Evolutionary conservation across 495 filamentous ascomycete species (phyloP), one percentile per base, ranked within the genome.

Genomic region (Neurospora sp.): DNA sequence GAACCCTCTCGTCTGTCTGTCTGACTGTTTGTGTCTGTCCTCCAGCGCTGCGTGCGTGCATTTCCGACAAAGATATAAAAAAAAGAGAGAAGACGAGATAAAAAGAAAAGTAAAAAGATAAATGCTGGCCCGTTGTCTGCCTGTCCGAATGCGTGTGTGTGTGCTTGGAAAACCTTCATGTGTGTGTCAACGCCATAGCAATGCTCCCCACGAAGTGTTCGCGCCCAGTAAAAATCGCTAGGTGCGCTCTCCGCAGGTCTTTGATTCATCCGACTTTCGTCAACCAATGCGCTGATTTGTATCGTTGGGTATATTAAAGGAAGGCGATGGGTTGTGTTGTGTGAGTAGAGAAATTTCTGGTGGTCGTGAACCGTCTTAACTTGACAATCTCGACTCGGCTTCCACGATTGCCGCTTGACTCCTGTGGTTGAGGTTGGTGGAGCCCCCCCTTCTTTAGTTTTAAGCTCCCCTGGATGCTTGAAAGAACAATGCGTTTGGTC

Each of bases 401-500:
- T 47, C n/a, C 8, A 47, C 22, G 20, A 53, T 14, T 53, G 45
- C 44, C 44, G 44, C 20, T 47, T 3, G 3, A 2, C 1, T 53
- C 9, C 20, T 27, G 45, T 27, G 20, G 9, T 20, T 9, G 45
- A 53, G 45, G 45, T 53, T 22, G 4, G 45, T 53, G 47, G 20
- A 45, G 20, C 10, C 14, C 53, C 53, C 27, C 18, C 53, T 12
- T 65, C 14, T 8, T 35, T 27, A 31, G 3, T 3, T 4, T 16
- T 27, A 65, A 35, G 53, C 53, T 27, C 53, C 53, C 6, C 53
- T 65, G 27, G 53, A 65, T 31, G 53, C 53, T 37, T 83, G 81
- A 75, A 86, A 87, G 74, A 86, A 86, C 4, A 82, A 83, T 27
- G 80, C 75, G 65, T 79, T 81, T 16, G 75, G 78, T 31, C 73